Conservation (phyloP, 164 flowering plant genomes). For the Akebia trifoliata region DNA sequence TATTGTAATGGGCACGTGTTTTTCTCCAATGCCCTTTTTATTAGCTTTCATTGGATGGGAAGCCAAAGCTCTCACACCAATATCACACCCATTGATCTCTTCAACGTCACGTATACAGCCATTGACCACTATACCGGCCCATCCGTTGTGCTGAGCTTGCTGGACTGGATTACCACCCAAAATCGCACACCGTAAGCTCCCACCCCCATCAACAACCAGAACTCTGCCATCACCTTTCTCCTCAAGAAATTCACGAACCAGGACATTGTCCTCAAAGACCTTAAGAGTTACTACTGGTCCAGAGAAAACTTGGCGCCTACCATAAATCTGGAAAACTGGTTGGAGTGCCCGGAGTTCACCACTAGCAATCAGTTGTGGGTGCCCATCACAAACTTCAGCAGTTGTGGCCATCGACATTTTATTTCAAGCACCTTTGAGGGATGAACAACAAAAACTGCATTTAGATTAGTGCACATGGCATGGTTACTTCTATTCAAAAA, state of each 20-base stretch:
- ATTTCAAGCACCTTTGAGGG: background rate
- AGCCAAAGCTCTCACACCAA: constrained; percentile 20
- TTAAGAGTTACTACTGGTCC: constrained; percentile 19
- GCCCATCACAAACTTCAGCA: constrained; percentile 19
- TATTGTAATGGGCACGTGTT: constrained; percentile 13
- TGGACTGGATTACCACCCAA: constrained; percentile 22
- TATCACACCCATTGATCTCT: constrained; percentile 20
- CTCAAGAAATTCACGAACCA: constrained; percentile 17
- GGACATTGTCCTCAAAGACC: constrained; percentile 19
- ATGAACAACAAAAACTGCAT: background rate
- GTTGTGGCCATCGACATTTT: constrained; percentile 14
- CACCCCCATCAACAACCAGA: constrained; percentile 21
- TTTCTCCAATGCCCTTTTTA: constrained; percentile 16
- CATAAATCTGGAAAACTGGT: constrained; percentile 17
- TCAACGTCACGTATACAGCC: constrained; percentile 18
- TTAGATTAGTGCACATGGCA: no score
- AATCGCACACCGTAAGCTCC: constrained; percentile 18
- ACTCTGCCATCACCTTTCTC: constrained; percentile 21
- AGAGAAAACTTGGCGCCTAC: constrained; percentile 17
- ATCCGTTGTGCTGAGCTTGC: constrained; percentile 18
- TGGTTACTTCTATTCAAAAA: no score
- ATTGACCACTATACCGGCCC: constrained; percentile 19
- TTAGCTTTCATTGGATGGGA: constrained; percentile 20
- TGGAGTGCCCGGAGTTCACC: constrained; percentile 19
- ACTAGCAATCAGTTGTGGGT: constrained; percentile 13